Evolutionary conservation across 2,329 filamentous ascomycete genomes (phyloP).

Genomic region (Botrytis galanthina): DNA sequence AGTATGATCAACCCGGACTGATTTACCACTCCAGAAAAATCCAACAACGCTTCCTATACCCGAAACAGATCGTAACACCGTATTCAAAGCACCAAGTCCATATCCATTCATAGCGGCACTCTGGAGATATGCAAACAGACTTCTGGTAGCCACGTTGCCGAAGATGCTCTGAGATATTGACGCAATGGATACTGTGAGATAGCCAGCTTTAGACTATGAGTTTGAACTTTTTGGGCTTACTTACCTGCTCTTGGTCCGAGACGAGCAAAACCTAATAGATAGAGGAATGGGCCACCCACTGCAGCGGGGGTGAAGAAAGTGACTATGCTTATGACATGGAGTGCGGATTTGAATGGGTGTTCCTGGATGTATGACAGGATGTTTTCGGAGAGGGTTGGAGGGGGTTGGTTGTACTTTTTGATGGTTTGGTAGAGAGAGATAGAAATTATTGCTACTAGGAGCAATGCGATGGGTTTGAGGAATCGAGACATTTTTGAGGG

Average conservation of each 20-base stretch:
- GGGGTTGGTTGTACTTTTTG: not conserved
- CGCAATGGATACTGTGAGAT: not conserved
- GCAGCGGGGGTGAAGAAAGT: too few relatives aligned
- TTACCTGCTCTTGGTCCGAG: not conserved
- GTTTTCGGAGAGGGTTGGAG: not conserved
- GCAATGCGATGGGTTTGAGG: not conserved
- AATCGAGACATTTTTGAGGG: not conserved
- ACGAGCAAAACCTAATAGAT: not conserved
- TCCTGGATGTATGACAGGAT: not conserved
- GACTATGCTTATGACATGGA: accelerated
- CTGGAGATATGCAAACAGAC: not conserved
- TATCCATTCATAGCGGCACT: not conserved
- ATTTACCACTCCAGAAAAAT: not conserved
- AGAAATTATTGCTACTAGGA: not conserved
- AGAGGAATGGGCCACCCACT: not conserved
- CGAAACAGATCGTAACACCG: not conserved
- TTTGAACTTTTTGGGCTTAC: accelerated
- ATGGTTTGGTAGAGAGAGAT: not conserved
- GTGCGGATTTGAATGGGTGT: not conserved
- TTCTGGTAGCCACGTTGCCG: not conserved
- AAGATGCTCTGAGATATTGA: not conserved
- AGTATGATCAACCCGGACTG: not conserved
- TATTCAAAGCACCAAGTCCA: not conserved
- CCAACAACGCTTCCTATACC: not conserved
- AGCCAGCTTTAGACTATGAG: accelerated